These are phyloP conservation scores for Nakazawaea populi DNA, from an alignment of 805 yeast species.

Conservation along the genomic window DNA sequence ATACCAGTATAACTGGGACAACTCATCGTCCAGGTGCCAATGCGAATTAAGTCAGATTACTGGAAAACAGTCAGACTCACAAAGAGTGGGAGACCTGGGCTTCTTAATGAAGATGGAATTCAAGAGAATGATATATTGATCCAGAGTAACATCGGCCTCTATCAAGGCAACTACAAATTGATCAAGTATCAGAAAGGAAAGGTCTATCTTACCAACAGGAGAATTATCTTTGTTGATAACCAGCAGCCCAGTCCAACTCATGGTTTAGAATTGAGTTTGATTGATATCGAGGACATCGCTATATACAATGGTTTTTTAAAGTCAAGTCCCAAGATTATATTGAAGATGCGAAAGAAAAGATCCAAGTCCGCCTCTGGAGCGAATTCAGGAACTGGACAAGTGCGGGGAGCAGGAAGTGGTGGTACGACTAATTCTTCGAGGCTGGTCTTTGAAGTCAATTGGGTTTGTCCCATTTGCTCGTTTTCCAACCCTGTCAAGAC, in stretches of 20 bases:
- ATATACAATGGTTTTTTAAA: slow-evolving; percentile 54
- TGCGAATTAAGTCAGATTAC: slow-evolving; percentile 2
- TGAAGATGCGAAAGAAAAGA: slow-evolving; percentile 14
- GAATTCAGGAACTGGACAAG: slow-evolving; percentile 1
- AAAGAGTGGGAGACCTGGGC: slow-evolving; percentile 25
- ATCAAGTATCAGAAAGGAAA: slow-evolving; percentile 66
- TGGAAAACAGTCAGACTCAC: slow-evolving; percentile 21
- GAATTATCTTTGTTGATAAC: slow-evolving; percentile 72
- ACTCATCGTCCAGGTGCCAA: background rate
- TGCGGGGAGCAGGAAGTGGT: background rate
- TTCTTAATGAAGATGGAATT: slow-evolving; percentile 5
- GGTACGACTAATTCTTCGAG: background rate
- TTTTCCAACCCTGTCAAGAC: slow-evolving; percentile 44
- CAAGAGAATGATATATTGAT: slow-evolving; percentile 48
- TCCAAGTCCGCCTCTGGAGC: slow-evolving; percentile 15
- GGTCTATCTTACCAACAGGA: slow-evolving; percentile 63
- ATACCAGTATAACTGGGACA: background rate
- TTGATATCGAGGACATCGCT: slow-evolving; percentile 16
- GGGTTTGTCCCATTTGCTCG: slow-evolving; percentile 93
- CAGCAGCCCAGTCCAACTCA: slow-evolving; percentile 8
- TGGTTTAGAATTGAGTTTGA: slow-evolving; percentile 13
- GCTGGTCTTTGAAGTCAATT: slow-evolving; percentile 24
- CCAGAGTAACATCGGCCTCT: slow-evolving; percentile 60
- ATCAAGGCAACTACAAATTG: slow-evolving; percentile 70
- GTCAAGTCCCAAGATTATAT: slow-evolving; percentile 70